Conservation (phyloP, 768 basidiomycete genomes). For the Collybia sp. region DNA sequence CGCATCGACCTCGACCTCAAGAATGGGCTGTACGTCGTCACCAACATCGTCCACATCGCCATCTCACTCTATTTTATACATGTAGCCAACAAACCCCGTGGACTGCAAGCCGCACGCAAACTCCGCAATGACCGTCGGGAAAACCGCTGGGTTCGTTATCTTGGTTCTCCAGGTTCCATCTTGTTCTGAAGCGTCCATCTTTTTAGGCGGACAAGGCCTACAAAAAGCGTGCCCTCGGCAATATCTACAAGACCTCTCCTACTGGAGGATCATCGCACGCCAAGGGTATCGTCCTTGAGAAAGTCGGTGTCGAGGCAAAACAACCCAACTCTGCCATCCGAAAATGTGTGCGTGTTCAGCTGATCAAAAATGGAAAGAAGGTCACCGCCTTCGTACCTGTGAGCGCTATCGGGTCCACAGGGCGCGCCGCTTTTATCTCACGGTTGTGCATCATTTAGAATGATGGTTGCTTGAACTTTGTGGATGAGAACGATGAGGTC, state of each 20-base stretch:
- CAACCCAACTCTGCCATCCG: slow-evolving; percentile 99
- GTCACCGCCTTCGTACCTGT: slow-evolving; percentile 99
- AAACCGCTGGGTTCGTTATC: slow-evolving; percentile 88
- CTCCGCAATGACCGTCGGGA: slow-evolving; percentile 90
- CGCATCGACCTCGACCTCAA: slow-evolving; percentile 51
- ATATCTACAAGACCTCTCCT: slow-evolving; percentile 99
- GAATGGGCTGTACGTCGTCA: slow-evolving; percentile 78
- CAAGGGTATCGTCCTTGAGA: slow-evolving; percentile 99
- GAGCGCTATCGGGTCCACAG: slow-evolving; percentile 25
- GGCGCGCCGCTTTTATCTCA: background rate
- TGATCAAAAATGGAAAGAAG: slow-evolving; percentile 99
- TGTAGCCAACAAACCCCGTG: slow-evolving; percentile 96
- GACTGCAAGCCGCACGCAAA: slow-evolving; percentile 98
- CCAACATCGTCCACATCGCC: slow-evolving; percentile 8
- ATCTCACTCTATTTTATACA: slow-evolving; percentile 9
- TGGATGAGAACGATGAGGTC: slow-evolving; percentile 99
- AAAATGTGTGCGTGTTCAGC: slow-evolving; percentile 99
- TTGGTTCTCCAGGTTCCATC: background rate
- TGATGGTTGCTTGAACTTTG: slow-evolving; percentile 96
- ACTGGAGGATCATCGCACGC: slow-evolving; percentile 99
- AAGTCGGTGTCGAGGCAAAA: slow-evolving; percentile 99
- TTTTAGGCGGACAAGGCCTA: slow-evolving; percentile 93
- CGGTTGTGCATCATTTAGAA: slow-evolving; percentile 45
- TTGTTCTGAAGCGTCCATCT: slow-evolving; percentile 7
- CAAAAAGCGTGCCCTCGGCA: slow-evolving; percentile 99